Evolutionary conservation across 805 yeast genomes (phyloP).

Genomic region (Nakazawaea sp.): DNA sequence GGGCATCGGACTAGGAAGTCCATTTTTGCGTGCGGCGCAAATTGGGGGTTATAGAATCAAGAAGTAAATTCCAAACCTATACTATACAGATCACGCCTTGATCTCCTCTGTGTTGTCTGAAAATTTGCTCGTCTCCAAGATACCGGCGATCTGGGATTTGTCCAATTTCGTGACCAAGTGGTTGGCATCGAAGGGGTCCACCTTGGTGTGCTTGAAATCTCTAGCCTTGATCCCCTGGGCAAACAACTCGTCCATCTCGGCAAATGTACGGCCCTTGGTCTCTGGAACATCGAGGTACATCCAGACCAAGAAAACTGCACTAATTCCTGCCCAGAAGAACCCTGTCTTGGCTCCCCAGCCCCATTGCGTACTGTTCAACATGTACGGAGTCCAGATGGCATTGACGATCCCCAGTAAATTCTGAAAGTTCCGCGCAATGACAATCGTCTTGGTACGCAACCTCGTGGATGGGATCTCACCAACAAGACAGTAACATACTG

Average conservation of each 20-base stretch:
- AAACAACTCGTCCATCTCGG: constrained; percentile 34
- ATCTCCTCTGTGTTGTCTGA: too few relatives aligned
- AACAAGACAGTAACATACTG: constrained; percentile 32
- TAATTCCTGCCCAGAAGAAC: constrained; percentile 34
- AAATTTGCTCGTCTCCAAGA: too few relatives aligned
- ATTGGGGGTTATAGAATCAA: too few relatives aligned
- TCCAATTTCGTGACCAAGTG: constrained; percentile 5
- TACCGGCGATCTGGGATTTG: constrained; percentile 1
- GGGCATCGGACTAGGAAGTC: too few relatives aligned
- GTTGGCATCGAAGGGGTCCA: constrained; percentile 16
- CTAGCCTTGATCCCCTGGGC: constrained; percentile 25
- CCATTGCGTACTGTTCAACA: constrained; percentile 39
- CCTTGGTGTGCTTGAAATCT: constrained; percentile 27
- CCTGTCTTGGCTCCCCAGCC: constrained; percentile 40
- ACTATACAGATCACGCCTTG: too few relatives aligned
- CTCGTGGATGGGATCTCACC: constrained; percentile 36
- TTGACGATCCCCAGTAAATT: constrained; percentile 18
- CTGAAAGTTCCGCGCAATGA: constrained; percentile 31
- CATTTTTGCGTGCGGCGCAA: too few relatives aligned
- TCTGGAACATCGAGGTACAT: constrained; percentile 26
- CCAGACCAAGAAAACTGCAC: constrained; percentile 18
- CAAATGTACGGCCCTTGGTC: constrained; percentile 33
- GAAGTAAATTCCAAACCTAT: too few relatives aligned
- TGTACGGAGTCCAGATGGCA: constrained; percentile 11
- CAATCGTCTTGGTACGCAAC: constrained; percentile 34